phyloP scores from a whole-genome alignment of 2,329 filamentous ascomycete species.

The Claviceps cyperi region DNA sequence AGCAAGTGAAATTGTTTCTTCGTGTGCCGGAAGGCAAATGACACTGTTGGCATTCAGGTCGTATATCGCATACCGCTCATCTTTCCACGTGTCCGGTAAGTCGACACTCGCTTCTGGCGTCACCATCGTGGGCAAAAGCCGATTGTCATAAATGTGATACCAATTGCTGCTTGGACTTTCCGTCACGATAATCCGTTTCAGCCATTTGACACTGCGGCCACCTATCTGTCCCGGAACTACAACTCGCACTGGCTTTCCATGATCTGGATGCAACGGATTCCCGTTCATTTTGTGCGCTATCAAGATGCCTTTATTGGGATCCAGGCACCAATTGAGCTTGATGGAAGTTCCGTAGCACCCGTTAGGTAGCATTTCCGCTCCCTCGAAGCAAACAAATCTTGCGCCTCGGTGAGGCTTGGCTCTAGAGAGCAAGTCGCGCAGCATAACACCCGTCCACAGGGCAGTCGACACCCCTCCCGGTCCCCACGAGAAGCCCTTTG shows the following conservation, averaged over 20 bases:
- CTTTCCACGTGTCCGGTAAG: slow-evolving; percentile 65
- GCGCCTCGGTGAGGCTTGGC: slow-evolving; percentile 57
- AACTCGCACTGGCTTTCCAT: slow-evolving; percentile 69
- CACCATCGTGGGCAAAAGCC: slow-evolving; percentile 75
- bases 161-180: slow-evolving; percentile 74
- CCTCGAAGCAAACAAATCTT: slow-evolving; percentile 80
- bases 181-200: slow-evolving; percentile 68
- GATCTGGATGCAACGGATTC: slow-evolving; percentile 63
- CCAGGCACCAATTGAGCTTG: slow-evolving; percentile 78
- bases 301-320: slow-evolving; percentile 71
- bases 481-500: slow-evolving; percentile 91
- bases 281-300: slow-evolving; percentile 87
- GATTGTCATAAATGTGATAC: slow-evolving; percentile 92
- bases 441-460: slow-evolving; percentile 69
- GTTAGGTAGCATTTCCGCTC: slow-evolving; percentile 76
- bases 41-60: slow-evolving; percentile 81
- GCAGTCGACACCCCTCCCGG: slow-evolving; percentile 76
- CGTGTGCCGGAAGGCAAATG: slow-evolving; percentile 64
- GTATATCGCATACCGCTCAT: slow-evolving; percentile 86
- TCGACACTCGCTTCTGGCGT: slow-evolving; percentile 67
- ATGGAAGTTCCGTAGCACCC: slow-evolving; percentile 80
- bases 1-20: slow-evolving; percentile 46
- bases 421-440: slow-evolving; percentile 54
- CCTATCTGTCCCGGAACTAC: slow-evolving; percentile 87
- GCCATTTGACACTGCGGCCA: slow-evolving; percentile 84